phyloP scores from a whole-genome alignment of 768 basidiomycete species.

The Pulveroboletus frians region DNA sequence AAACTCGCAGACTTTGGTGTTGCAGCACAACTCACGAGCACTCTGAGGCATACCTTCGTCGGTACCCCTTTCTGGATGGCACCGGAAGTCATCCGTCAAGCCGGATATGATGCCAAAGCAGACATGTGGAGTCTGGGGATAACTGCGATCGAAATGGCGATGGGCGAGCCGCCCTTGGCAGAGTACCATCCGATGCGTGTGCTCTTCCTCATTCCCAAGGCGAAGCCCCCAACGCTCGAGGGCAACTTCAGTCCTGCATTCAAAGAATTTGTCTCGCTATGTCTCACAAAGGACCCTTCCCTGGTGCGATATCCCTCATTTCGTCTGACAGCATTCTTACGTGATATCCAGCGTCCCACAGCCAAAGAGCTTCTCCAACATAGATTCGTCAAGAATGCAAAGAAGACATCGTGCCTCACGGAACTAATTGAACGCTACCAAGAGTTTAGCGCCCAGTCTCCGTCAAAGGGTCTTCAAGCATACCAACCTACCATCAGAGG shows the following conservation, averaged over 20 bases:
- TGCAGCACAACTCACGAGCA: slow-evolving; percentile 92
- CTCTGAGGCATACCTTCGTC: slow-evolving; percentile 94
- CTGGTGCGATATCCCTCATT: slow-evolving; percentile 43
- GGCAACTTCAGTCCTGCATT: slow-evolving; percentile 80
- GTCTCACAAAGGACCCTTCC: slow-evolving; percentile 88
- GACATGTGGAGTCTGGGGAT: slow-evolving; percentile 99
- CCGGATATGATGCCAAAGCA: slow-evolving; percentile 92
- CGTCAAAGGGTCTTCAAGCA: slow-evolving; percentile 49
- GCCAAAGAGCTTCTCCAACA: slow-evolving; percentile 93
- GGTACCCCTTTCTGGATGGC: slow-evolving; percentile 99
- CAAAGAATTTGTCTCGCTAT: slow-evolving; percentile 88
- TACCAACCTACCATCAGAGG: slow-evolving; percentile 56
- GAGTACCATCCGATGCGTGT: slow-evolving; percentile 99
- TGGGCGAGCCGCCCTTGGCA: slow-evolving; percentile 92
- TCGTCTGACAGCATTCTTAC: slow-evolving; percentile 6
- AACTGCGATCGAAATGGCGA: slow-evolving; percentile 97
- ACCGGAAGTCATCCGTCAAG: slow-evolving; percentile 95
- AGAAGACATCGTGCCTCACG: slow-evolving; percentile 75
- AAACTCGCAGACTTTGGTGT: slow-evolving; percentile 99
- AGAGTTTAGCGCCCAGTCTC: slow-evolving; percentile 62
- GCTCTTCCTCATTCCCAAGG: slow-evolving; percentile 95
- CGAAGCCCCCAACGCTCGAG: slow-evolving; percentile 86
- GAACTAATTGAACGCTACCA: slow-evolving; percentile 88
- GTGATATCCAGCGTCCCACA: slow-evolving; percentile 65
- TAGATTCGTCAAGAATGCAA: slow-evolving; percentile 82